These are phyloP conservation scores for Clonostachys rhizophaga DNA, from an alignment of 2,329 filamentous ascomycete genomes.

Conservation along the genomic window DNA sequence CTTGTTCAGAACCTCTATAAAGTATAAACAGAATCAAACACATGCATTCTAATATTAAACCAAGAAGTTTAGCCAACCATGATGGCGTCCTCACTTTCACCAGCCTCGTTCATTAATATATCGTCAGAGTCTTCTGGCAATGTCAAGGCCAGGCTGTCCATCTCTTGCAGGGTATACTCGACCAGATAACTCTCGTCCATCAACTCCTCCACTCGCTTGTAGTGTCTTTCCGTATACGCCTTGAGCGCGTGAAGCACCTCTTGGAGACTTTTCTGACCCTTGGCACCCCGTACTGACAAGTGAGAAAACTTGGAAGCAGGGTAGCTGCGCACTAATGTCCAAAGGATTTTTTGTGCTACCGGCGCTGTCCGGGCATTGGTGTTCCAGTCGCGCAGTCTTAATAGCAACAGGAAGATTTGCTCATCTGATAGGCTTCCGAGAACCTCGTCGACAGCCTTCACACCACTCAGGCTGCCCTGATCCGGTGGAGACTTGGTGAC, in stretches of 20 bases:
- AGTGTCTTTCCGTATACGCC: conserved; percentile 91
- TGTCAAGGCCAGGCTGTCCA: conserved; percentile 64
- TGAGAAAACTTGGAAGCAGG: conserved; percentile 72
- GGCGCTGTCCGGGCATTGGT: conserved; percentile 85
- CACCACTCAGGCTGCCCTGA: conserved; percentile 57
- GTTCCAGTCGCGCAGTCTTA: conserved; percentile 92
- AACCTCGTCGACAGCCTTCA: conserved; percentile 75
- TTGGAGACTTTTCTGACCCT: conserved; percentile 63
- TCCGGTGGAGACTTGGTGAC: conserved; percentile 60
- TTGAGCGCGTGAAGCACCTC: conserved; percentile 84
- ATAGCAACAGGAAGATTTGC: conserved; percentile 78
- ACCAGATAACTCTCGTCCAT: conserved; percentile 92
- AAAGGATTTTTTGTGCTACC: conserved; percentile 81
- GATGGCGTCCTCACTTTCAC: too few species aligned
- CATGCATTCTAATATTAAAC: too few species aligned
- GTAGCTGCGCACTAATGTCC: conserved; percentile 74
- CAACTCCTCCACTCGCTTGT: conserved; percentile 81
- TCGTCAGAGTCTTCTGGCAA: too few species aligned
- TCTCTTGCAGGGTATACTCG: conserved; percentile 88
- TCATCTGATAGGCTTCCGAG: conserved; percentile 74
- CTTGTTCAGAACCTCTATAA: too few species aligned
- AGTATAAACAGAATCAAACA: too few species aligned
- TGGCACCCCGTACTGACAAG: conserved; percentile 55
- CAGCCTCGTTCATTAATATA: too few species aligned
- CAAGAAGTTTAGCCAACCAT: too few species aligned